A percentile compares a stretch with the other conserved stretches of the same genome.
These are phyloP conservation scores for Alternaria triticimaculans DNA, from an alignment of 2,329 filamentous ascomycete genomes.

Conservation along the genomic window DNA sequence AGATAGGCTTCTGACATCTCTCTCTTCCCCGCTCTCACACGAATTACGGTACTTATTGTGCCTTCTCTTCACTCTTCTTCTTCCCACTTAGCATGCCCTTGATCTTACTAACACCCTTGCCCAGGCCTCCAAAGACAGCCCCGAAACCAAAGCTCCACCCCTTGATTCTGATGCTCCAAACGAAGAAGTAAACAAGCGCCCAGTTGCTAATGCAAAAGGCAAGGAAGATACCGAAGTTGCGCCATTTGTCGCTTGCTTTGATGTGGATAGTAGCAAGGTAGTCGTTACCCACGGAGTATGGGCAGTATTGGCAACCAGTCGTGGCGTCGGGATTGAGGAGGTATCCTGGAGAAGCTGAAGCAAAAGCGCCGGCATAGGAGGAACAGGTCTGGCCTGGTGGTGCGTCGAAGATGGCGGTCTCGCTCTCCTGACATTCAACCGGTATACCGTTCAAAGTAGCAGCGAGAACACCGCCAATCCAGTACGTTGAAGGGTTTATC, in stretches of 20 bases:
- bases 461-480: slow-evolving; percentile 73
- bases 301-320: slow-evolving; percentile 72
- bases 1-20: neutral
- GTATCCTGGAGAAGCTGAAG: slow-evolving; percentile 64
- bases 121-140: slow-evolving; percentile 59
- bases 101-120: slow-evolving; percentile 34
- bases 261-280: slow-evolving; percentile 69
- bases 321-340: slow-evolving; percentile 67
- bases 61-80: slow-evolving; percentile 11
- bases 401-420: slow-evolving; percentile 70
- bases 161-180: slow-evolving; percentile 73
- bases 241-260: slow-evolving; percentile 68
- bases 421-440: slow-evolving; percentile 55
- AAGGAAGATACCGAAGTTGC: slow-evolving; percentile 74
- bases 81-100: slow-evolving; percentile 19
- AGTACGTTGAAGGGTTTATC: slow-evolving; percentile 73
- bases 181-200: slow-evolving; percentile 76
- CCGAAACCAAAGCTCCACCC: slow-evolving; percentile 75
- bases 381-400: slow-evolving; percentile 70
- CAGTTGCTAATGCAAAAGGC: slow-evolving; percentile 75
- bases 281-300: slow-evolving; percentile 68
- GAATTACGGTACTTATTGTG: neutral
- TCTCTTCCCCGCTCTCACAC: neutral
- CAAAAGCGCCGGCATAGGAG: slow-evolving; percentile 68
- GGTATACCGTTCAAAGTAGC: slow-evolving; percentile 63